These are phyloP conservation scores for Bremia lactucae DNA, from an alignment of 352 stramenopile genomes.

Conservation along the genomic window DNA sequence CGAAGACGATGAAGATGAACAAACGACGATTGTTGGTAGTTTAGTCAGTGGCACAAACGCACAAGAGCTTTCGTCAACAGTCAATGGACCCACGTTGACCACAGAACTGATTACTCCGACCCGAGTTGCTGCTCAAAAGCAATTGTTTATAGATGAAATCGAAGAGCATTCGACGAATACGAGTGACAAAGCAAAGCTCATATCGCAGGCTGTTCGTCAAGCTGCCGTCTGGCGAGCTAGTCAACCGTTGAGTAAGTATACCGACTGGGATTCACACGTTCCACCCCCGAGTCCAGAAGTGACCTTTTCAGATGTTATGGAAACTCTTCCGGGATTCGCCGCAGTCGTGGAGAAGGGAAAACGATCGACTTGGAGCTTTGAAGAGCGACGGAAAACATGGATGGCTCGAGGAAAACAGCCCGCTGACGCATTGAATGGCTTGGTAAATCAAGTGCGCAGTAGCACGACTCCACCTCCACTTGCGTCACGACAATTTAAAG, in stretches of 20 bases:
- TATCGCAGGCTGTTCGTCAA: conserved; percentile 66
- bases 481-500: conserved; percentile 18
- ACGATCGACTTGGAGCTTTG: conserved; percentile 35
- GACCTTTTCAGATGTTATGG: conserved; percentile 71
- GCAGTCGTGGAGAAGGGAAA: conserved; percentile 26
- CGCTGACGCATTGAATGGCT: conserved; percentile 11
- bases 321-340: conserved; percentile 46
- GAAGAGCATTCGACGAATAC: conserved; percentile 50
- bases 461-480: conserved; percentile 11
- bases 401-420: conserved; percentile 51
- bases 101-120: conserved; percentile 11
- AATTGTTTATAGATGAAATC: conserved; percentile 58
- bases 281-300: conserved; percentile 45
- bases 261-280: conserved; percentile 53
- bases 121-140: conserved; percentile 12
- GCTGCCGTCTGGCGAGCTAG: conserved; percentile 70
- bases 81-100: conserved; percentile 2
- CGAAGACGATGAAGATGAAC: conserved; percentile 66
- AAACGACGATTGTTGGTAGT: conserved; percentile 72
- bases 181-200: conserved; percentile 51
- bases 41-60: conserved; percentile 57
- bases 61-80: conserved; percentile 30
- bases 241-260: conserved; percentile 55
- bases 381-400: conserved; percentile 67
- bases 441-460: conserved; percentile 9